A percentile compares a stretch with the other conserved stretches of the same genome.
Evolutionary conservation across 1,284 basidiomycete genomes (phyloP).

Genomic region (Heterobasidion parviporum): DNA sequence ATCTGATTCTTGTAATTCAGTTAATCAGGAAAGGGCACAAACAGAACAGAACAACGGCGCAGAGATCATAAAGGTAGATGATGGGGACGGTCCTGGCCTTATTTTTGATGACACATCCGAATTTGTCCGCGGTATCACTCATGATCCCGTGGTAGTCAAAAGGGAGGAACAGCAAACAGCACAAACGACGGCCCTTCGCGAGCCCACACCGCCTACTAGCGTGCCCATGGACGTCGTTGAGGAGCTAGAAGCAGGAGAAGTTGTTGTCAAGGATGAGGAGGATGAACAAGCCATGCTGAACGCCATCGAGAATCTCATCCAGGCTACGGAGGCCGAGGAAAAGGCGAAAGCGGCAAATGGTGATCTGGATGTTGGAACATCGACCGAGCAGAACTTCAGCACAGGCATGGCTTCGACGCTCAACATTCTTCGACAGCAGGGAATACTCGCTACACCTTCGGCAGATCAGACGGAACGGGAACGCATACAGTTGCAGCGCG

Average conservation of each 20-base stretch:
- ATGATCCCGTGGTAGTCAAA: conserved; percentile 48
- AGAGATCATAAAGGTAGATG: conserved; percentile 42
- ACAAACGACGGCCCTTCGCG: conserved; percentile 26
- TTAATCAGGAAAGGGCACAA: conserved; percentile 54
- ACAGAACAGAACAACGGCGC: conserved; percentile 38
- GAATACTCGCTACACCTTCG: conserved; percentile 66
- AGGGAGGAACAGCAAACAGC: conserved; percentile 33
- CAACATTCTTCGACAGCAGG: conserved; percentile 85
- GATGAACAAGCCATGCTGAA: conserved; percentile 67
- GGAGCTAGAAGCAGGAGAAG: conserved; percentile 75
- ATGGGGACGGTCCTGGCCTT: conserved; percentile 50
- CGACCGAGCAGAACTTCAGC: conserved; percentile 65
- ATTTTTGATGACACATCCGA: conserved; percentile 97
- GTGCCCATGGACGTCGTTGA: conserved; percentile 40
- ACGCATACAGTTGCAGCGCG: conserved; percentile 74
- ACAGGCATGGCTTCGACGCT: conserved; percentile 86
- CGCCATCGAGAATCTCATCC: conserved; percentile 62
- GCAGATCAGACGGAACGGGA: conserved; percentile 77
- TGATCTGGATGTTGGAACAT: conserved; percentile 46
- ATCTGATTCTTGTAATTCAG: conserved; percentile 28
- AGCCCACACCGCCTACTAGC: conserved; percentile 43
- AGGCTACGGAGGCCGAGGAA: conserved; percentile 50
- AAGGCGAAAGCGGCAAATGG: conserved; percentile 22
- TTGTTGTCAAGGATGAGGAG: conserved; percentile 63
- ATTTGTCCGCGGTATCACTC: conserved; percentile 87